Evolutionary conservation across 2,329 filamentous ascomycete genomes (phyloP).

Genomic region (Didymella segeticola): DNA sequence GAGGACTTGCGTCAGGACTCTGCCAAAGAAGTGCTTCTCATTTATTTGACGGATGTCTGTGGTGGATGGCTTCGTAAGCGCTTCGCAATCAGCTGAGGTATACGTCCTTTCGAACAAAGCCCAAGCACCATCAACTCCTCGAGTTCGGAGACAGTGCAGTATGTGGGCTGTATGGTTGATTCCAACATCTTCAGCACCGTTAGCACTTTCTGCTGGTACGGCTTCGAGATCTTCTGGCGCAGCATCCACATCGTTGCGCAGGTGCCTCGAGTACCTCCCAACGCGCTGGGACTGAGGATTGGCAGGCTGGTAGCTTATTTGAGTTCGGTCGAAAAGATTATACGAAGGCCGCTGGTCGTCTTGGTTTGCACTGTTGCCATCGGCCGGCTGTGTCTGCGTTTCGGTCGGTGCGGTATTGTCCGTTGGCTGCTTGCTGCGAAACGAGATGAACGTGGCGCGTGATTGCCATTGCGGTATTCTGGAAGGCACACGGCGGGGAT

Average conservation of each 20-base stretch:
- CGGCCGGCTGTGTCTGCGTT: conserved; percentile 8
- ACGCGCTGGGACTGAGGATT: neutral
- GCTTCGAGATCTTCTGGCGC: neutral
- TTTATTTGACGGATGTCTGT: conserved; percentile 28
- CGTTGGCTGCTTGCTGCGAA: conserved; percentile 23
- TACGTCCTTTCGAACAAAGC: conserved; percentile 35
- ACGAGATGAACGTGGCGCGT: conserved; percentile 42
- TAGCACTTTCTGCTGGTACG: neutral
- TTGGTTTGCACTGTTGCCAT: neutral
- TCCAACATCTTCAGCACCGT: neutral
- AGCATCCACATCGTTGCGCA: neutral
- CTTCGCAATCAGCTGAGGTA: conserved; percentile 37
- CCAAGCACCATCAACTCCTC: conserved; percentile 36
- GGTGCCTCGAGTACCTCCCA: conserved; percentile 29
- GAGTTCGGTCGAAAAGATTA: conserved; percentile 7
- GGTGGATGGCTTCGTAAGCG: conserved; percentile 30
- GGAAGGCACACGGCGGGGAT: conserved; percentile 14
- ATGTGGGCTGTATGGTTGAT: conserved; percentile 14
- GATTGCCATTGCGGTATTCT: conserved; percentile 38
- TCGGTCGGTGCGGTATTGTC: conserved; percentile 17
- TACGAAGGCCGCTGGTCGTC: conserved; percentile 1
- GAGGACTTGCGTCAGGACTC: conserved; percentile 25
- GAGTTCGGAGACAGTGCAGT: conserved; percentile 1
- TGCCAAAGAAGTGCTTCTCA: conserved; percentile 30
- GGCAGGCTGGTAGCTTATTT: neutral